Conservation (phyloP, 129 eudicot species). For the Centrapalus pauciflorus region DNA sequence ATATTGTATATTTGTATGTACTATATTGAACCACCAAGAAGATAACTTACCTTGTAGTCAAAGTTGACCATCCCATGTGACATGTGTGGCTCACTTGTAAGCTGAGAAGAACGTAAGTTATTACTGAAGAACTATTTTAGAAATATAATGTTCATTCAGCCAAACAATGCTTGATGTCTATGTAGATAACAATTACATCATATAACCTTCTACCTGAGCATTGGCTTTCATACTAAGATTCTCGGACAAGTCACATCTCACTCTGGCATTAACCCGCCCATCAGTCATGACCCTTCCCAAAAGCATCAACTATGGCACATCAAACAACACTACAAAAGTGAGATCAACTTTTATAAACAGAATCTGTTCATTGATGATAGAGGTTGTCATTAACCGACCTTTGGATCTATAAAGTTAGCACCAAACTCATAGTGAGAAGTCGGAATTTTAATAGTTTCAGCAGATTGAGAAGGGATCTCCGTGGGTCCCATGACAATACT, state of each 20-base stretch:
- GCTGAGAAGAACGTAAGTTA: conserved; percentile 31
- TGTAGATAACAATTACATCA: not conserved
- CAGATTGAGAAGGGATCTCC: conserved; percentile 73
- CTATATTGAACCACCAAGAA: not conserved
- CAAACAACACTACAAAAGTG: conserved; percentile 8
- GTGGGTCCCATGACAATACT: conserved; percentile 83
- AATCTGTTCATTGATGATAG: not conserved
- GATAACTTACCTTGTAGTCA: conserved; percentile 64
- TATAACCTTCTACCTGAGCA: conserved; percentile 56
- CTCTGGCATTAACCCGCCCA: conserved; percentile 72
- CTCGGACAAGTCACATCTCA: conserved; percentile 79
- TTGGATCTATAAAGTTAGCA: conserved; percentile 75
- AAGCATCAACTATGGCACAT: conserved; percentile 63
- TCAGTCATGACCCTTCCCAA: conserved; percentile 73
- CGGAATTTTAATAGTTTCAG: conserved; percentile 69
- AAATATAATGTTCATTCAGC: not conserved
- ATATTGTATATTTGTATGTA: not conserved
- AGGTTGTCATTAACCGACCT: conserved; percentile 31
- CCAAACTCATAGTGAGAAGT: conserved; percentile 82
- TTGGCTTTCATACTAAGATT: conserved; percentile 67
- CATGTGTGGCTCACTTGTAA: conserved; percentile 77
- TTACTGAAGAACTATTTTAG: not conserved
- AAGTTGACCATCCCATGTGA: conserved; percentile 68
- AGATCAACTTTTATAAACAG: not conserved
- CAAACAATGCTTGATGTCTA: not conserved